phyloP scores from a whole-genome alignment of 2,329 filamentous ascomycete species.

The Paecilomyces fulvus region DNA sequence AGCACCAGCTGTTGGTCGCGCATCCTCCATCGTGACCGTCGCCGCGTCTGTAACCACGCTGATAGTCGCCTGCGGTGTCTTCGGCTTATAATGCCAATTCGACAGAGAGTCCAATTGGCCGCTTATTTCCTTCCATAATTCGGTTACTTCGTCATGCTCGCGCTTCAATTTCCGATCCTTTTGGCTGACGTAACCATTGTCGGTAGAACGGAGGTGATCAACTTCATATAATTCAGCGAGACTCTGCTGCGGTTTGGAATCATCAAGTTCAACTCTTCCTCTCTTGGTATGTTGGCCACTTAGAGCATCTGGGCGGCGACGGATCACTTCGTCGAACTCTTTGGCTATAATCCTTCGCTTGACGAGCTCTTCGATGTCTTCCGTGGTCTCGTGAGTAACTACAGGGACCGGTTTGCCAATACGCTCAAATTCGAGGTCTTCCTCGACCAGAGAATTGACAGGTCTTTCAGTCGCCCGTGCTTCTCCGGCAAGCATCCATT shows the following conservation, averaged over 20 bases:
- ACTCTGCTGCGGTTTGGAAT: constrained; percentile 77
- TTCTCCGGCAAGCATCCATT: constrained; percentile 87
- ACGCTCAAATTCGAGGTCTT: constrained; percentile 93
- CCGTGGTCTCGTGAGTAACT: constrained; percentile 82
- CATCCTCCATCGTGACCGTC: constrained; percentile 92
- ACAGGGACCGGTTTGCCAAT: constrained; percentile 91
- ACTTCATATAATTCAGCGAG: constrained; percentile 92
- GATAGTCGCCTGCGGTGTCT: constrained; percentile 69
- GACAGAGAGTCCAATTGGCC: constrained; percentile 78
- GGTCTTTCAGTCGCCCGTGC: constrained; percentile 74
- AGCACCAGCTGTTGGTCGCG: constrained; percentile 72
- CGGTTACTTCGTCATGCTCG: constrained; percentile 74
- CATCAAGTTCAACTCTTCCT: constrained; percentile 72
- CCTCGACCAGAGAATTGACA: constrained; percentile 82
- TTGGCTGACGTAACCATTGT: constrained; percentile 73
- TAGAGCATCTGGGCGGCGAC: constrained; percentile 67
- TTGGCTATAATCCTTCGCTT: constrained; percentile 83
- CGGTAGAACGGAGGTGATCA: constrained; percentile 69
- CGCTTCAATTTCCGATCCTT: constrained; percentile 73
- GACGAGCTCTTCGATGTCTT: constrained; percentile 87
- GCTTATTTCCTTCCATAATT: constrained; percentile 73
- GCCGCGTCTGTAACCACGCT: constrained; percentile 85
- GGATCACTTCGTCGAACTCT: constrained; percentile 86
- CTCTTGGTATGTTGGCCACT: constrained; percentile 56
- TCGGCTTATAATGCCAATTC: constrained; percentile 93